These are phyloP conservation scores for Botrytis pseudocinerea DNA, from an alignment of 2,329 filamentous ascomycete genomes.

Conservation along the genomic window DNA sequence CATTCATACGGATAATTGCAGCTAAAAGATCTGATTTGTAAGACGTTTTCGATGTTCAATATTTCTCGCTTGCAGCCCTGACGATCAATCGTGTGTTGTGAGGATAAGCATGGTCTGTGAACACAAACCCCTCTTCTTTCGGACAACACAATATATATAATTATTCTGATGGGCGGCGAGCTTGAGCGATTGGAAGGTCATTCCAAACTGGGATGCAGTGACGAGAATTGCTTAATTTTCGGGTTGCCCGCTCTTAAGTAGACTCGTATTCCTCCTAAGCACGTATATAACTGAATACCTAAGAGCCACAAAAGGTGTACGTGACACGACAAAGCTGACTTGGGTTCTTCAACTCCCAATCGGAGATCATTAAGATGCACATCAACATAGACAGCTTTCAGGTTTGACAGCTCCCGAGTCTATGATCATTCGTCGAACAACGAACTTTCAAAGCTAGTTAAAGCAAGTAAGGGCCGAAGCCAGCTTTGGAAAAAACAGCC, in stretches of 20 bases:
- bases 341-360: constrained; percentile 9
- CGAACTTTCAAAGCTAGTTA: not conserved
- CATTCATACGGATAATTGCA: constrained; percentile 9
- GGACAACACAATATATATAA: not conserved
- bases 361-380: not conserved
- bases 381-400: constrained; percentile 8
- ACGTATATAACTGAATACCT: not conserved
- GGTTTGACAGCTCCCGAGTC: constrained; percentile 12
- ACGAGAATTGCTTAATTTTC: not conserved
- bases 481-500: not conserved
- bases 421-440: constrained; percentile 7
- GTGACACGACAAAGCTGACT: not conserved
- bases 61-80: constrained; percentile 19
- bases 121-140: constrained; percentile 21
- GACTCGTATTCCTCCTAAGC: constrained; percentile 4
- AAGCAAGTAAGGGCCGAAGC: constrained; percentile 10
- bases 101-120: constrained; percentile 20
- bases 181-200: not conserved
- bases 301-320: constrained; percentile 10
- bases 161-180: not conserved
- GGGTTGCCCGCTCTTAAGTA: not conserved
- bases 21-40: constrained; percentile 4
- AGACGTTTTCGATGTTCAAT: constrained; percentile 6
- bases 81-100: constrained; percentile 13
- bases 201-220: not conserved